Evolutionary conservation across 2,329 filamentous ascomycete genomes (phyloP).

Genomic region (Byssoonygena ceratinophila): DNA sequence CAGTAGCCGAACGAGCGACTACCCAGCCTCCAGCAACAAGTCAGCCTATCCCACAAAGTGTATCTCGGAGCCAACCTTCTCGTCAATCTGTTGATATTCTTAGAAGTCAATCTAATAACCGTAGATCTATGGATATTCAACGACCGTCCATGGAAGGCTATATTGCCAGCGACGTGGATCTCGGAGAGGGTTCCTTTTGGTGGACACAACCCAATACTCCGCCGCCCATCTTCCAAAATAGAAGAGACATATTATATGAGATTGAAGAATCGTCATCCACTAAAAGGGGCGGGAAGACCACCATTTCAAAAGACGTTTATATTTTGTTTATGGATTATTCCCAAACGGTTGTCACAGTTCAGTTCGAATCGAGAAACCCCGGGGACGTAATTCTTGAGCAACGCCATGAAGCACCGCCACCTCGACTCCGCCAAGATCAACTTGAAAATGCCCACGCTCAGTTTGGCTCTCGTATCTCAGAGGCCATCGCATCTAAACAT

Average conservation of each 20-base stretch:
- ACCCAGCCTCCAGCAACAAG: slow-evolving; percentile 40
- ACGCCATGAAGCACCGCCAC: slow-evolving; percentile 72
- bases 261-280: slow-evolving; percentile 64
- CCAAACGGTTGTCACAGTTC: slow-evolving; percentile 75
- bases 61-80: slow-evolving; percentile 37
- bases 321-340: slow-evolving; percentile 95
- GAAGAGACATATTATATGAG: slow-evolving; percentile 74
- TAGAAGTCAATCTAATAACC: slow-evolving; percentile 40
- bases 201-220: slow-evolving; percentile 73
- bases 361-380: slow-evolving; percentile 65
- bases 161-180: slow-evolving; percentile 78
- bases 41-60: slow-evolving; percentile 30
- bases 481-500: slow-evolving; percentile 60
- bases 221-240: slow-evolving; percentile 70
- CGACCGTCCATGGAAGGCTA: slow-evolving; percentile 69
- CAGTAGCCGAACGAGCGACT: slow-evolving; percentile 33
- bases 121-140: slow-evolving; percentile 62
- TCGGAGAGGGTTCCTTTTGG: slow-evolving; percentile 66
- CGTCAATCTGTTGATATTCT: slow-evolving; percentile 55
- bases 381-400: slow-evolving; percentile 68
- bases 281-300: slow-evolving; percentile 58
- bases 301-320: slow-evolving; percentile 68
- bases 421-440: slow-evolving; percentile 77
- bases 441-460: slow-evolving; percentile 74
- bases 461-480: slow-evolving; percentile 68